These are phyloP conservation scores for Nakazawaea ishiwadae DNA, from an alignment of 805 yeast genomes.

Conservation along the genomic window DNA sequence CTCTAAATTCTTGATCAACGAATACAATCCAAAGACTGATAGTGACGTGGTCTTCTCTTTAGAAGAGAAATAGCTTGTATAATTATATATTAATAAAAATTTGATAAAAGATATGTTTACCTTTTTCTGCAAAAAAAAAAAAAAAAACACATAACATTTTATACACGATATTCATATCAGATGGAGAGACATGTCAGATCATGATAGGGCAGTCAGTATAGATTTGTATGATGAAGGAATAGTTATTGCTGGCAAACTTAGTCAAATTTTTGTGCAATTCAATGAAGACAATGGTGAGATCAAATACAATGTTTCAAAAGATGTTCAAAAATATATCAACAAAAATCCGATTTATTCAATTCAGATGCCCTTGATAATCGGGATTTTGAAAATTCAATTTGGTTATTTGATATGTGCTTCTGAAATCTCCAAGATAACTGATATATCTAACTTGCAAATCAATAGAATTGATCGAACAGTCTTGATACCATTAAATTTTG, in stretches of 20 bases:
- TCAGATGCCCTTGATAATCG: slow-evolving; percentile 12
- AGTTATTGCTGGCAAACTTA: background rate
- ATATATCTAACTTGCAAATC: slow-evolving; percentile 8
- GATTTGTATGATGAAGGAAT: background rate
- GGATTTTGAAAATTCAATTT: slow-evolving; percentile 14
- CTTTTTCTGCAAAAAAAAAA: slow-evolving; percentile 7
- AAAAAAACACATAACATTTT: background rate
- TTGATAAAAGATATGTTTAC: too few relatives aligned
- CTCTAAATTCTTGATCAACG: slow-evolving; percentile 73
- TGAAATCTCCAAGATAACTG: slow-evolving; percentile 4
- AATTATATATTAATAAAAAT: too few relatives aligned
- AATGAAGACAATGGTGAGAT: background rate
- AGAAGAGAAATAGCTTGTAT: slow-evolving; percentile 34
- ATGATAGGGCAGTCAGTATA: background rate
- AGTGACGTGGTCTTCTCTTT: slow-evolving; percentile 47
- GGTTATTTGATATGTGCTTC: slow-evolving; percentile 19
- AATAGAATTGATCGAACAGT: slow-evolving; percentile 16
- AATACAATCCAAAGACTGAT: slow-evolving; percentile 68
- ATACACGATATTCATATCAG: background rate
- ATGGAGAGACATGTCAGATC: background rate
- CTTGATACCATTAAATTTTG: slow-evolving; percentile 16
- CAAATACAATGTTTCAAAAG: background rate
- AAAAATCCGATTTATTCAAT: background rate
- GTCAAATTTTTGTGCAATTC: background rate
- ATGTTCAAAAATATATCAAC: background rate